Base-by-base conservation (phyloP, 768 basidiomycete species). In the Lentinula sp. region DNA sequence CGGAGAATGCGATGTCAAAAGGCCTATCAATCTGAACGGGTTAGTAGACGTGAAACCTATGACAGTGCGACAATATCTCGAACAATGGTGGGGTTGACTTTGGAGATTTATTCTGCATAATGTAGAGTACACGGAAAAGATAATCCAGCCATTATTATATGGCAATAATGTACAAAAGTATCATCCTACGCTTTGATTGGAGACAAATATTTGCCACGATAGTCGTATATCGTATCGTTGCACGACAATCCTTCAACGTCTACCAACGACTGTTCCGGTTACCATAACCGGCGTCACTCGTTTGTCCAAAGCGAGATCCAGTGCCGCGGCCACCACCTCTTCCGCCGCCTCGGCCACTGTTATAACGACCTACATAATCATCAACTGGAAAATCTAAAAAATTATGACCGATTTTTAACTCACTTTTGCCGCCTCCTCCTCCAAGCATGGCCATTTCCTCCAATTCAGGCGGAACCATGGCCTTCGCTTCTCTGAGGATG, bases 401-500 rank as follows among this genome's bases (percentile, higher is more conserved):
- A 9, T 16, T 3, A 11, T 4, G 21, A 48, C 46, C 21, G 8
- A 45, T 40, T 15, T 6, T 2, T 43, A n/a, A 40, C 23, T 43
- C 40, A 60, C 59, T 43, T 60, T 49, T 52, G 23, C 59, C 50
- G 13, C 59, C 59, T 23, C 59, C 59, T 13, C 59, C 59, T 35
- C 59, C 48, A 21, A 60, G 37, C 59, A 60, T 60, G 2, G 59
- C 39, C 59, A 60, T 60, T 23, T 60, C 91, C 73, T 95, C 89
- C 0, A 99, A 79, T 68, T 96, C 92, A 60, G 93, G 84, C 28
- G 95, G 93, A 39, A 98, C 81, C 51, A 78, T 76, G 13, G 93
- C 86, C 70, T 95, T 95, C 21, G 93, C 92, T 73, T 97, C 95
- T 59, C 83, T 78, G 63, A 98, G 76, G 64, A 98, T 97, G 61